Percentiles rank a stretch among this genome's conserved stretches.
Evolutionary conservation across 345 rosid genomes (phyloP).

Genomic region (Eucalyptus polyanthemos): DNA sequence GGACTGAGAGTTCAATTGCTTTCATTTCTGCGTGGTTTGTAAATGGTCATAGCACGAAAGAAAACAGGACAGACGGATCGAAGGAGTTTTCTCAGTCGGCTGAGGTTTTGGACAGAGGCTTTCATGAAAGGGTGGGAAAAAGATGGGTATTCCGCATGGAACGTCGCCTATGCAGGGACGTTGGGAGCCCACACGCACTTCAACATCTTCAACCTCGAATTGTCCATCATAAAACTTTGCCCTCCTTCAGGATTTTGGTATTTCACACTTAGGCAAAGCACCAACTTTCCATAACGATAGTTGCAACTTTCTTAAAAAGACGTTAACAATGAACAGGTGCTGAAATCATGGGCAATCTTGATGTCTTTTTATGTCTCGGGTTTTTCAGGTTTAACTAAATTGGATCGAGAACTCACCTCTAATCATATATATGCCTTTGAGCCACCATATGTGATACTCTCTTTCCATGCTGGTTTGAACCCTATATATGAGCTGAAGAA

Average conservation of each 20-base stretch:
- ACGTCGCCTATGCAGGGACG: background rate
- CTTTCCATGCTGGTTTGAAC: background rate
- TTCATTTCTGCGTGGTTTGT: background rate
- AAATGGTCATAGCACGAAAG: background rate
- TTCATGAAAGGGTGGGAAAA: background rate
- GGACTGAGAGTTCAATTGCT: background rate
- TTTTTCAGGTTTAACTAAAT: fast-evolving
- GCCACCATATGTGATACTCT: background rate
- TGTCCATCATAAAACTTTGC: background rate
- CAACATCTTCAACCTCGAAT: background rate
- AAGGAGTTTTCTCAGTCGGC: background rate
- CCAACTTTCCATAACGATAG: background rate
- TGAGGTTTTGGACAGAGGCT: background rate
- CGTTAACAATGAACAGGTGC: background rate
- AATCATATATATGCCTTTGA: background rate
- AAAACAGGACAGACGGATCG: background rate
- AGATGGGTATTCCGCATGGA: background rate
- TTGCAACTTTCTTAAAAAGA: background rate
- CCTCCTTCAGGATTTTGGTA: background rate
- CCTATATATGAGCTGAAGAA: background rate
- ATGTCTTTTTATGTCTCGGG: background rate
- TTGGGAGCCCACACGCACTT: background rate
- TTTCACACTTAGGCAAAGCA: background rate
- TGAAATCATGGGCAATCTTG: background rate
- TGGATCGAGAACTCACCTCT: background rate